Base-by-base conservation (phyloP, 768 basidiomycete genomes). In the Trametes maxima region DNA sequence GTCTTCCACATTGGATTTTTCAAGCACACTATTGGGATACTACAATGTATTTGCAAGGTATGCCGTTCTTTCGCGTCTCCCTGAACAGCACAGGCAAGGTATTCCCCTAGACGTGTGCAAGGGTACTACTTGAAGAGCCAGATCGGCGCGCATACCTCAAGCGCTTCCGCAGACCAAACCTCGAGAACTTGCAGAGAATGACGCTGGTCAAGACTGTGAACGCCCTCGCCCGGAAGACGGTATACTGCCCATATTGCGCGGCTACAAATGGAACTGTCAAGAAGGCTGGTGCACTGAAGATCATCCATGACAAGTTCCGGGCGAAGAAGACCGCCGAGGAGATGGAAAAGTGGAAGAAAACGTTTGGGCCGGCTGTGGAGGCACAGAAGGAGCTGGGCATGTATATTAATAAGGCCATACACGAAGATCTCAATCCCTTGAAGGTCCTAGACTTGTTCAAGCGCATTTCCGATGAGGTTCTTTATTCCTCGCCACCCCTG, bases 1-100 rank as follows among this genome's bases (percentile, higher is more conserved):
- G 95, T 98, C 19, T 99, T 98, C 74, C 97, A 99, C 72, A 94
- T 98, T 58, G 97, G 97, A 7, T 99, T 94, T 76, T 98, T 99
- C 80, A 92, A 95, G 73, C 95, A 98, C 67, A 93, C 90, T 17
- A 94, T 98, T 60, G 84, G 85, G 24, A 90, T 98, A 65, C 82
- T 98, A 1, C 97, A 98, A 71, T 90, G 91, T 67, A 95, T 98
- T 65, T 99, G 97, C 84, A 99, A 99, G 79, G 95, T 94, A 63
- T 56, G 81, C 67, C 45, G n/a, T 21, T 17, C 3, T 16, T 43
- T 28, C 6, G 50, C 1, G 10, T 17, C 13, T 40, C 17, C 7
- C 28, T 1, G 22, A 24, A 21, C 40, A 33, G 48, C 59, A 57
- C 42, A 13, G 16, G 5, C 33, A 33, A 24, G 22, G 21, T 19